Conservation (phyloP, 768 basidiomycete species). For the Boletus rufocinnamomeus region DNA sequence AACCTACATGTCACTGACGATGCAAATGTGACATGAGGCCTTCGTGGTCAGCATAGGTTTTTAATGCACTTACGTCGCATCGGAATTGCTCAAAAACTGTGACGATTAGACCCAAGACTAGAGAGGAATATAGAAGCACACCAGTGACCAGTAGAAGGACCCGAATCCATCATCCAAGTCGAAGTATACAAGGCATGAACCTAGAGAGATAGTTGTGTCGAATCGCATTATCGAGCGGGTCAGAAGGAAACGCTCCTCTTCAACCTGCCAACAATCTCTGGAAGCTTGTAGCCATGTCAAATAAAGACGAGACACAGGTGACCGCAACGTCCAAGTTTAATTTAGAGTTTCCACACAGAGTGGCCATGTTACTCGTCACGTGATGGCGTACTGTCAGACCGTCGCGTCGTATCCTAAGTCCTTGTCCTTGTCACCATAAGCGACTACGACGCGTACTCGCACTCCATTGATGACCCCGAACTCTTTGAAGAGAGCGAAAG, state of each 20-base stretch:
- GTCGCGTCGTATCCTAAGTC: slow-evolving; percentile 13
- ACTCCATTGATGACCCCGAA: slow-evolving; percentile 25
- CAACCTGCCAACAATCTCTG: too few species aligned
- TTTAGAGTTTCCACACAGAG: too few species aligned
- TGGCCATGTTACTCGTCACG: neutral
- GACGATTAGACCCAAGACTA: neutral
- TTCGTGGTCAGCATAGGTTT: neutral
- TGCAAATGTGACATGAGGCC: neutral
- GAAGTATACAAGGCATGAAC: neutral
- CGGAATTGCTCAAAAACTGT: neutral
- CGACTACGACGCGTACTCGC: slow-evolving; percentile 27
- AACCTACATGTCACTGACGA: neutral
- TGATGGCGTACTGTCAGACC: neutral
- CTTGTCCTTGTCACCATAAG: slow-evolving; percentile 14
- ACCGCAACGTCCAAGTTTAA: too few species aligned
- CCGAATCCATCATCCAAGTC: neutral
- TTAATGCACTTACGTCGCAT: neutral
- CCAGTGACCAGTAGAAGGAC: too few species aligned
- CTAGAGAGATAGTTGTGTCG: neutral
- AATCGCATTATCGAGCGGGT: neutral
- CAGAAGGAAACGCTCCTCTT: too few species aligned
- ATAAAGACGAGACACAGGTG: too few species aligned
- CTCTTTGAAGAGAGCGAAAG: slow-evolving; percentile 9
- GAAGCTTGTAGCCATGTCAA: neutral
- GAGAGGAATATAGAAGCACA: neutral